Percentiles rank a stretch among this genome's conserved stretches.
phyloP scores from a whole-genome alignment of 2,329 filamentous ascomycete genomes.

The Talaromyces amestolkiae region DNA sequence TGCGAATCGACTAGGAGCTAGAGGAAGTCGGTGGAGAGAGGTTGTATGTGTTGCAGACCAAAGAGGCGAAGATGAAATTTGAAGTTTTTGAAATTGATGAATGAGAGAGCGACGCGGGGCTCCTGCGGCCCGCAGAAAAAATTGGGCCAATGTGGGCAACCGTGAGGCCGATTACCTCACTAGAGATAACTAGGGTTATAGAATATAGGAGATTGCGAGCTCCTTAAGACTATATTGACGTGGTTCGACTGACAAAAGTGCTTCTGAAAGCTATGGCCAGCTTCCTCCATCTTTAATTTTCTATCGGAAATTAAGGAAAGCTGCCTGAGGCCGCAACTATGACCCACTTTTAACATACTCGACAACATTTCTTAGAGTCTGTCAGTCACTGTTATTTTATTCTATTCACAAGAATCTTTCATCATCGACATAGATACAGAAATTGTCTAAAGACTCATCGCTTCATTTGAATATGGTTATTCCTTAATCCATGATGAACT shows the following conservation, averaged over 20 bases:
- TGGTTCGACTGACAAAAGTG: neutral
- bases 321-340: constrained; percentile 5
- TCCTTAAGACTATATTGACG: neutral
- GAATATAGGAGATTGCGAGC: neutral
- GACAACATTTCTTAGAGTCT: too few species aligned
- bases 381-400: neutral
- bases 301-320: constrained; percentile 2
- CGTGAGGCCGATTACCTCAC: constrained; percentile 15
- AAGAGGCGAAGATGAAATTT: constrained; percentile 7
- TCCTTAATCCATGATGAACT: neutral
- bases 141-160: constrained; percentile 21
- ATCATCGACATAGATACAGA: neutral
- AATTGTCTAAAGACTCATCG: neutral
- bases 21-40: neutral
- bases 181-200: neutral
- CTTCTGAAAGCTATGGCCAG: neutral
- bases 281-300: constrained; percentile 9
- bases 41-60: constrained; percentile 20
- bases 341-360: neutral
- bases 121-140: constrained; percentile 22
- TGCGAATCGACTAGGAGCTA: neutral
- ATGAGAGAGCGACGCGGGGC: constrained; percentile 16
- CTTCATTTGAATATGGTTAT: neutral
- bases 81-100: constrained; percentile 15
- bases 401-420: neutral